Conservation (phyloP, 306 rosid genomes). For the Vigna angularis region DNA sequence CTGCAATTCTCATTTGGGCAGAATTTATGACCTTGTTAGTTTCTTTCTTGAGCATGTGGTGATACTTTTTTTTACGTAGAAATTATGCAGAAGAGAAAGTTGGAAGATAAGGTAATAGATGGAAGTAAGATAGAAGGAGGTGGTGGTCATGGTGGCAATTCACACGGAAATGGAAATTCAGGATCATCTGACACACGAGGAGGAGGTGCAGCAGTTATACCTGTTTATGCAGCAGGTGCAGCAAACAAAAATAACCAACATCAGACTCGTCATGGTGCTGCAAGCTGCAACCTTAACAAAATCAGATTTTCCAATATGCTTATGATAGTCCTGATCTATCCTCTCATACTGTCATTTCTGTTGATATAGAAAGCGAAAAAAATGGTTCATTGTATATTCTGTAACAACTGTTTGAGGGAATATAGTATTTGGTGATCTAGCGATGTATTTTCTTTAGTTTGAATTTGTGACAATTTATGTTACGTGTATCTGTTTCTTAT, state of each 20-base stretch:
- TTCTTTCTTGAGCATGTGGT: conserved; percentile 31
- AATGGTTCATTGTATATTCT: background rate
- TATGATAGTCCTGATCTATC: conserved; percentile 48
- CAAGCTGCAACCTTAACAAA: conserved; percentile 48
- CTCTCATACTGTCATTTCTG: conserved; percentile 43
- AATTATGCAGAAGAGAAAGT: conserved; percentile 47
- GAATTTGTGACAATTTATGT: conserved; percentile 5
- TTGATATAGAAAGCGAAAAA: conserved; percentile 28
- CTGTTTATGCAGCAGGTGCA: conserved; percentile 69
- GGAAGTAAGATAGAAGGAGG: conserved; percentile 54
- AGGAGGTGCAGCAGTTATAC: conserved; percentile 60
- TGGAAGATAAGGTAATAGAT: conserved; percentile 37
- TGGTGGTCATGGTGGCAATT: conserved; percentile 49
- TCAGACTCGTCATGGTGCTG: conserved; percentile 53
- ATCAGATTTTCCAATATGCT: conserved; percentile 41
- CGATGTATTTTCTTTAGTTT: conserved; percentile 15
- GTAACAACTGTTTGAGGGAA: conserved; percentile 6
- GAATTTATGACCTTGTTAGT: conserved; percentile 3
- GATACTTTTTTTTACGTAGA: conserved; percentile 35
- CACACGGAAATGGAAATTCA: conserved; percentile 47
- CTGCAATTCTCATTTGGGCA: conserved; percentile 4
- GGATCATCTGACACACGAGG: conserved; percentile 49
- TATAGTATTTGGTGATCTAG: conserved; percentile 5
- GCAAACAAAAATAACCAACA: conserved; percentile 56
- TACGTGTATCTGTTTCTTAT: conserved; percentile 8